These are phyloP conservation scores for Verticillium isaacii DNA, from an alignment of 2,329 filamentous ascomycete species.

Conservation along the genomic window DNA sequence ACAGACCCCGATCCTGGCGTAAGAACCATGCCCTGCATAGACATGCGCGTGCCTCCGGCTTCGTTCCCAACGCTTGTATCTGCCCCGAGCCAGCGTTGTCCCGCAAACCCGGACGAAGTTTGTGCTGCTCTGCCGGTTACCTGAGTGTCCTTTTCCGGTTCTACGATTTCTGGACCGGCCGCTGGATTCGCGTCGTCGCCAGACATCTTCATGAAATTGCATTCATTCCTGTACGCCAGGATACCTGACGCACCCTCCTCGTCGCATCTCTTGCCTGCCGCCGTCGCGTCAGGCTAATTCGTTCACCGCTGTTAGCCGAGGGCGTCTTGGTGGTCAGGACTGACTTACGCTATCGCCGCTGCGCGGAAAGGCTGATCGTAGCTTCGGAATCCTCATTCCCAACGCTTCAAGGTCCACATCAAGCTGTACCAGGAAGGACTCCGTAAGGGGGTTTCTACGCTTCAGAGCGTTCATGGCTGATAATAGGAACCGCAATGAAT, in stretches of 20 bases:
- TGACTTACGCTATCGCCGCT: slow-evolving; percentile 45
- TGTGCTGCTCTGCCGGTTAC: slow-evolving; percentile 11
- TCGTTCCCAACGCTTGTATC: slow-evolving; percentile 27
- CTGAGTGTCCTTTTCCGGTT: slow-evolving; percentile 27
- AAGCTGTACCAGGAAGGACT: slow-evolving; percentile 90
- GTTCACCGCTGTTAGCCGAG: not conserved
- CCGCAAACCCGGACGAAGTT: slow-evolving; percentile 20
- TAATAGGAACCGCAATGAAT: slow-evolving; percentile 85
- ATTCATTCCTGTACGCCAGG: slow-evolving; percentile 38
- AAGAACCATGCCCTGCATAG: slow-evolving; percentile 6
- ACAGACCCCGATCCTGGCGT: slow-evolving; percentile 12
- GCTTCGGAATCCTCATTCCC: slow-evolving; percentile 55
- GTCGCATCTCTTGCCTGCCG: not conserved
- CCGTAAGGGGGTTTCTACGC: slow-evolving; percentile 81
- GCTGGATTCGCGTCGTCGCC: slow-evolving; percentile 36
- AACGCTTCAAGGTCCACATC: slow-evolving; percentile 84
- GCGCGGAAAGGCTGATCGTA: slow-evolving; percentile 50
- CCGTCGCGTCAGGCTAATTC: not conserved
- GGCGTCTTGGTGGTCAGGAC: not conserved
- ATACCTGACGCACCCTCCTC: slow-evolving; percentile 27
- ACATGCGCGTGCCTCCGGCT: slow-evolving; percentile 8
- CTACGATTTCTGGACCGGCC: slow-evolving; percentile 32
- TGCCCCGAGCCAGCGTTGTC: slow-evolving; percentile 31
- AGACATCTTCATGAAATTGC: slow-evolving; percentile 33
- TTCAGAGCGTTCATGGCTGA: slow-evolving; percentile 88